phyloP scores from a whole-genome alignment of 495 filamentous ascomycete species.

The Immersiella caudata region DNA sequence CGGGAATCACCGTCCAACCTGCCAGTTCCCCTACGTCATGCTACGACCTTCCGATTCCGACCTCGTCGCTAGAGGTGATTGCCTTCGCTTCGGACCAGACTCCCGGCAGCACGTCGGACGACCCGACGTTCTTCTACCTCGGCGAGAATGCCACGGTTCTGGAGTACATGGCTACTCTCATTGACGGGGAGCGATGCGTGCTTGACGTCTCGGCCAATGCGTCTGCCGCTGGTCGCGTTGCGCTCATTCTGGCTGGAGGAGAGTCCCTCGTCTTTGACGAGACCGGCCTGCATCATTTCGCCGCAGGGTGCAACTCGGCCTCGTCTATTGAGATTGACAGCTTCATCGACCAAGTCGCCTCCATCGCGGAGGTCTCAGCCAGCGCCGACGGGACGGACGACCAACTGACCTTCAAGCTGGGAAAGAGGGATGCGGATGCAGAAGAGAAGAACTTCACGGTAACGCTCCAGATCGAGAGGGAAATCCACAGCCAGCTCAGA shows the following conservation, averaged over 20 bases:
- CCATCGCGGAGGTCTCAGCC: slow-evolving; percentile 6
- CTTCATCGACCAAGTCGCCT: slow-evolving; percentile 26
- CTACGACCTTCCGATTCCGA: slow-evolving; percentile 28
- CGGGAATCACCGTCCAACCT: slow-evolving; percentile 28
- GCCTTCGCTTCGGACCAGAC: slow-evolving; percentile 16
- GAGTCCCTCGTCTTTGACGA: slow-evolving; percentile 28
- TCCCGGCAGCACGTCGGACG: slow-evolving; percentile 1
- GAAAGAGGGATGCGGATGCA: not conserved
- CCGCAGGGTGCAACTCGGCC: slow-evolving; percentile 20
- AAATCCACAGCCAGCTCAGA: slow-evolving; percentile 13
- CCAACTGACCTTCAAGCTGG: not conserved
- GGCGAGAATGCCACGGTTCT: slow-evolving; percentile 26
- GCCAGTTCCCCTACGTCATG: slow-evolving; percentile 29
- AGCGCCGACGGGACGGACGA: too few relatives aligned
- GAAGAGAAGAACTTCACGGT: slow-evolving; percentile 29
- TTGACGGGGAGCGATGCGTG: slow-evolving; percentile 22
- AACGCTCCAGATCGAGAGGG: slow-evolving; percentile 21
- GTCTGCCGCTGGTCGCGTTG: slow-evolving; percentile 21
- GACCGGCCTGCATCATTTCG: slow-evolving; percentile 28
- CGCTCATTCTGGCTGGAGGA: slow-evolving; percentile 11
- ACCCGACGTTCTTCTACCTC: slow-evolving; percentile 27
- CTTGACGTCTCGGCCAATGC: slow-evolving; percentile 29
- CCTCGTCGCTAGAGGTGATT: slow-evolving; percentile 20
- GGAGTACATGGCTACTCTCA: slow-evolving; percentile 24
- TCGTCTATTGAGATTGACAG: slow-evolving; percentile 22